A percentile compares a stretch with the other conserved stretches of the same genome.
These are phyloP conservation scores for Lepiota venenata DNA, from an alignment of 768 basidiomycete species.

Conservation along the genomic window DNA sequence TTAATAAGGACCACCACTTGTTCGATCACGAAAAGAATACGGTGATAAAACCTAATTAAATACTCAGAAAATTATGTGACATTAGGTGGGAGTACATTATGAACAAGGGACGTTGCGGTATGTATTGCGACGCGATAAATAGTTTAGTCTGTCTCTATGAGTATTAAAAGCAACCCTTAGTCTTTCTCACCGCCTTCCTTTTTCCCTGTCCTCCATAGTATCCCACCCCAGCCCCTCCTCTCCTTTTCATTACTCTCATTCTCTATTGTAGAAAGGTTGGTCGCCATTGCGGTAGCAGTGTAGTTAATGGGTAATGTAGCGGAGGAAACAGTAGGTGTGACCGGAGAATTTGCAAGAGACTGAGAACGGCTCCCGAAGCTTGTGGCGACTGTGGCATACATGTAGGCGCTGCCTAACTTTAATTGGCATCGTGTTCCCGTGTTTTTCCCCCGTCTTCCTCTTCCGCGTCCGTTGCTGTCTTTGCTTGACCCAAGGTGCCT, in stretches of 20 bases:
- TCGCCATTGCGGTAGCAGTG: neutral
- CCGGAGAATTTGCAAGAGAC: neutral
- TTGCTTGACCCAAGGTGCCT: neutral
- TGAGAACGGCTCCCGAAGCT: neutral
- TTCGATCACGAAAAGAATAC: no score
- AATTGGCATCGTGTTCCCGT: neutral
- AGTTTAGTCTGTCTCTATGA: neutral
- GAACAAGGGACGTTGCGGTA: no score
- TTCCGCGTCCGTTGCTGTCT: neutral
- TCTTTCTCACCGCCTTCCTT: constrained; percentile 4
- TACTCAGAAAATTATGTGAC: no score
- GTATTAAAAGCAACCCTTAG: neutral
- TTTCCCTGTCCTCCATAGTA: constrained; percentile 3
- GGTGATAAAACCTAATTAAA: no score
- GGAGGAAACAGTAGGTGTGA: neutral
- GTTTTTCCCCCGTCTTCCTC: neutral
- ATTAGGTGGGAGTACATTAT: no score
- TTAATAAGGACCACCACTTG: no score
- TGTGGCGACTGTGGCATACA: neutral
- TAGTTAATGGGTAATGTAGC: neutral
- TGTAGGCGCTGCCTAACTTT: neutral
- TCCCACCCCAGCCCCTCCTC: constrained; percentile 6
- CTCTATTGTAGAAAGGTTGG: neutral
- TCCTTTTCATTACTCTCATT: neutral
- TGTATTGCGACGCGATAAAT: no score